Evolutionary conservation across 1,139 yeast genomes (phyloP).

Genomic region (Kodamaea plutei): DNA sequence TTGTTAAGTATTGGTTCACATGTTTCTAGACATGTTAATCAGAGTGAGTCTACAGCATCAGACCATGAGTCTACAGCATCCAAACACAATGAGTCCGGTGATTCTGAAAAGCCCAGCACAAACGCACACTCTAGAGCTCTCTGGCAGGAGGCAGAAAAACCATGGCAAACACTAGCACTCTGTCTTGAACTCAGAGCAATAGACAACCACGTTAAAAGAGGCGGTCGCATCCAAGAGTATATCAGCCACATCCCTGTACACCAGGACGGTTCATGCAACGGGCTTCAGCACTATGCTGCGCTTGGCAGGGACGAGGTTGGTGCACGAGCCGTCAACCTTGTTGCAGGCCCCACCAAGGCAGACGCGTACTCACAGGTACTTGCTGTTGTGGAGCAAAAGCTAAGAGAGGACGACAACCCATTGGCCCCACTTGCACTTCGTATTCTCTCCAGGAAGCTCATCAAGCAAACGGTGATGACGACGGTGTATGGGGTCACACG

Average conservation of each 20-base stretch:
- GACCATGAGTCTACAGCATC: constrained; percentile 1
- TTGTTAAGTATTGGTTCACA: constrained; percentile 27
- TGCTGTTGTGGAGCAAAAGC: constrained; percentile 20
- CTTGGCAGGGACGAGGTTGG: constrained; percentile 35
- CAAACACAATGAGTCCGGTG: background rate
- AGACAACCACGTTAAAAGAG: constrained; percentile 14
- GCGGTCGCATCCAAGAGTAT: constrained; percentile 20
- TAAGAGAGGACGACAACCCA: constrained; percentile 12
- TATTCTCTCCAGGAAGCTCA: constrained; percentile 29
- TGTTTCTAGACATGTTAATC: constrained; percentile 25
- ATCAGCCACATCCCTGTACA: constrained; percentile 37
- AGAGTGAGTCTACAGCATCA: background rate
- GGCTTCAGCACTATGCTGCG: constrained; percentile 47
- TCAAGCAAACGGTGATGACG: constrained; percentile 47
- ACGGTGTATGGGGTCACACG: constrained; percentile 45
- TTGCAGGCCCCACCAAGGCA: constrained; percentile 15
- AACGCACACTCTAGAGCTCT: background rate
- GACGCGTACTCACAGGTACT: constrained; percentile 38
- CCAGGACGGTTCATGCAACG: constrained; percentile 48
- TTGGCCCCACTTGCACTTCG: constrained; percentile 4
- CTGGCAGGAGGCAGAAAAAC: constrained; percentile 38
- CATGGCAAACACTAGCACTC: constrained; percentile 38
- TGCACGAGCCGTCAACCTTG: constrained; percentile 36
- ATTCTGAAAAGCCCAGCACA: constrained; percentile 20
- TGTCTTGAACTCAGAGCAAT: constrained; percentile 32